A percentile compares a stretch with the other conserved stretches of the same genome.
These are phyloP conservation scores for Melampsora americana DNA, from an alignment of 1,284 basidiomycete genomes.

Conservation along the genomic window DNA sequence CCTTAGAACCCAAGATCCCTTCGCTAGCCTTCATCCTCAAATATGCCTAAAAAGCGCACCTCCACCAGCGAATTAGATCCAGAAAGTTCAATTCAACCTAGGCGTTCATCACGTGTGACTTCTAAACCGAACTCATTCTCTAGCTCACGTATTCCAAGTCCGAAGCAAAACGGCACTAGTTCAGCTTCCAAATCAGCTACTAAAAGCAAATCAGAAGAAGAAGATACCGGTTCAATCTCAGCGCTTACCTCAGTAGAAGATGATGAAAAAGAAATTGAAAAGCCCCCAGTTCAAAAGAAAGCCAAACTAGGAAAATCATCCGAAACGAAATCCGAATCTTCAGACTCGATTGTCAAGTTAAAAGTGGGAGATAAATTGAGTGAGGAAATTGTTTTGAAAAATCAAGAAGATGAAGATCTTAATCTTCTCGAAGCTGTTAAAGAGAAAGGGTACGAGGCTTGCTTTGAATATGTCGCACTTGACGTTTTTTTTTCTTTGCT, in stretches of 20 bases:
- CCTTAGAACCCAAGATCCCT: no score
- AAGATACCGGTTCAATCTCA: not conserved
- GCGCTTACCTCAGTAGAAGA: not conserved
- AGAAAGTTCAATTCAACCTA: not conserved
- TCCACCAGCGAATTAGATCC: not conserved
- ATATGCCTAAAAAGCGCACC: not conserved
- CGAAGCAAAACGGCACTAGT: not conserved
- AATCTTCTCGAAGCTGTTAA: slow-evolving; percentile 40
- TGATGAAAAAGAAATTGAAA: not conserved
- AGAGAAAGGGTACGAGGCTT: slow-evolving; percentile 23
- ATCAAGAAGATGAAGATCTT: slow-evolving; percentile 44
- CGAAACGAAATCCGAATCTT: not conserved
- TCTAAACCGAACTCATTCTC: not conserved
- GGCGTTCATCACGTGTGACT: not conserved
- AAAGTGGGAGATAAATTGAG: slow-evolving; percentile 40
- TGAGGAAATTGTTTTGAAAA: slow-evolving; percentile 44
- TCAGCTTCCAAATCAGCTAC: no score
- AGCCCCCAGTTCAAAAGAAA: not conserved
- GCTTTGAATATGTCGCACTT: not conserved
- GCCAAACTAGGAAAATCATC: not conserved
- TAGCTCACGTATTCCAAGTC: not conserved
- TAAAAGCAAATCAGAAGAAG: no score
- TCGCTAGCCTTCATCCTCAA: not conserved
- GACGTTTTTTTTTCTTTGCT: not conserved
- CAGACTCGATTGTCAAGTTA: not conserved